A percentile compares a stretch with the other conserved stretches of the same genome.
Conservation (phyloP, 768 basidiomycete genomes). For the Boletus fagicola region DNA sequence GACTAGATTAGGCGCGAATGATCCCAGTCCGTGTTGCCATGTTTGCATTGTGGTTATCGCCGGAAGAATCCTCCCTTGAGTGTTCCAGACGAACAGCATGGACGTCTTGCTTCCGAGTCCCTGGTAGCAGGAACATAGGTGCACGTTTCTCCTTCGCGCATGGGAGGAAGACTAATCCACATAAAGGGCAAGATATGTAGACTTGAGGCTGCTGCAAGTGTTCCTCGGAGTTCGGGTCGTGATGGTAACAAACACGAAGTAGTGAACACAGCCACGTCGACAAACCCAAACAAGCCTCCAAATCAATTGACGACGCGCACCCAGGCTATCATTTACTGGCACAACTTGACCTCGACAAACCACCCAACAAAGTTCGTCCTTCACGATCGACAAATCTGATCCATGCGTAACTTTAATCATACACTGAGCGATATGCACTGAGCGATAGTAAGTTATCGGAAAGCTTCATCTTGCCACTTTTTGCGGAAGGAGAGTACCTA, state of each 20-base stretch:
- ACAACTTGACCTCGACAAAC: too few relatives aligned
- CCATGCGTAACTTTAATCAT: too few relatives aligned
- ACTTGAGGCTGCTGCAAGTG: neutral
- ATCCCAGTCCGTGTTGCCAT: too few relatives aligned
- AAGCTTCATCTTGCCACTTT: too few relatives aligned
- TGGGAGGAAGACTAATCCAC: neutral
- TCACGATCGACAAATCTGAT: too few relatives aligned
- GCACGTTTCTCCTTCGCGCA: neutral
- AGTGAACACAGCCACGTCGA: neutral
- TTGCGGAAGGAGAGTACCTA: too few relatives aligned
- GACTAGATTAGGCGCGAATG: neutral
- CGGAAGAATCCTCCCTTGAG: constrained; percentile 6
- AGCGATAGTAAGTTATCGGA: too few relatives aligned
- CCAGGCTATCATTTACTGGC: too few relatives aligned
- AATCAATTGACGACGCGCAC: too few relatives aligned
- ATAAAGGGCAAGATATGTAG: neutral
- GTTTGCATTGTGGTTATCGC: constrained; percentile 5
- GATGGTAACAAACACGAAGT: neutral
- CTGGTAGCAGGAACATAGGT: neutral
- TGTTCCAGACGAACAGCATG: neutral
- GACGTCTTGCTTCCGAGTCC: neutral
- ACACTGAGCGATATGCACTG: too few relatives aligned
- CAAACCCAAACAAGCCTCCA: too few relatives aligned
- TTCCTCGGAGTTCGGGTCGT: neutral
- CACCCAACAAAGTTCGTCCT: too few relatives aligned